A percentile compares a stretch with the other conserved stretches of the same genome.
Evolutionary conservation across 139 green algal genomes (phyloP).

Genomic region (Tetradesmus lagerheimii): DNA sequence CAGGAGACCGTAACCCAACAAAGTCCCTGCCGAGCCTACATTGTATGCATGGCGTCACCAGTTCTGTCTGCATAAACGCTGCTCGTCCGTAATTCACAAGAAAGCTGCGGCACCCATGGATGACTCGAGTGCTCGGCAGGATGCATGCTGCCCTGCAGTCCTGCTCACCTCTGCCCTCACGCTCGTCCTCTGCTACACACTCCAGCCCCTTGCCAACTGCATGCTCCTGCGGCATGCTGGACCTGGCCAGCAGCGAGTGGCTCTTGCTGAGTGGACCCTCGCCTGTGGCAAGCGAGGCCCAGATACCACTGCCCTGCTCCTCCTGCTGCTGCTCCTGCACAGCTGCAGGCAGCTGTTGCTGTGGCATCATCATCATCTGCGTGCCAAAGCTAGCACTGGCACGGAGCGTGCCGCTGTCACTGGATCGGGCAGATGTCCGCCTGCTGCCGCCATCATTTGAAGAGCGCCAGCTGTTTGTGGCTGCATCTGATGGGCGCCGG

Average conservation of each 20-base stretch:
- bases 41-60: no score
- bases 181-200: constrained; percentile 34
- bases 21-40: no score
- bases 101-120: no score
- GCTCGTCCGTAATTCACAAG: no score
- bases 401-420: background rate
- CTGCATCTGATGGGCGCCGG: constrained; percentile 12
- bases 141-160: no score
- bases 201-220: constrained; percentile 22
- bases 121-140: no score
- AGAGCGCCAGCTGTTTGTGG: constrained; percentile 28
- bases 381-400: background rate
- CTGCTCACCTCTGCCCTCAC: constrained; percentile 36
- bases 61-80: no score
- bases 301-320: background rate
- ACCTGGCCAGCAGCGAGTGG: constrained; percentile 11
- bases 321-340: background rate
- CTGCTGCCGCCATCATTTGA: constrained; percentile 18
- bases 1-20: background rate
- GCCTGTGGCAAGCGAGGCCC: background rate
- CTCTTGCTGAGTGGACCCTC: constrained; percentile 40
- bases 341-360: background rate
- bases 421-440: background rate
- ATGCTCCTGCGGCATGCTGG: background rate
- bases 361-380: background rate